Base-by-base conservation (phyloP, 2,329 filamentous ascomycete species). In the Corniculantispora saksenae region DNA sequence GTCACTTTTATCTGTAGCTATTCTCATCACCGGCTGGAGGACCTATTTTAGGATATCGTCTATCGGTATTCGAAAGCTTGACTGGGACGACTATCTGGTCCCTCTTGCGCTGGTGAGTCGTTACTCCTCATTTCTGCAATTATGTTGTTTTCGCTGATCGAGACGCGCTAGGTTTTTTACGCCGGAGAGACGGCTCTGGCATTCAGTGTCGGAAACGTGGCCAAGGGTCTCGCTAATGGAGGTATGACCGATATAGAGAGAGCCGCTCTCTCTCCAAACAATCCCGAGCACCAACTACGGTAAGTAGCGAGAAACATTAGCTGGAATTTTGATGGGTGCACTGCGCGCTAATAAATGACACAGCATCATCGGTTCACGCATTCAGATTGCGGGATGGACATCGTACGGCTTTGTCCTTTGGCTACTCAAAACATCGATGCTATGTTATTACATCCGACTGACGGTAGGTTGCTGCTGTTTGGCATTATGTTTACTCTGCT, bases 351-450 rank as follows among this genome's bases (percentile, higher is more conserved):
- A 57, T 13, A n/a, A n/a, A n/a, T 1, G 29, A 40, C 19, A 12
- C 17, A 81, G 85, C n/a, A 76, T 86, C 0, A 72, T 80, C 2
- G 86, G 86, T 0, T 85, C 84, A 13, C 87, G 87, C 69, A 81
- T 84, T 0, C 84, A 88, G 66, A 71, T 89, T 2, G 74, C 82
- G 0, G 83, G 84, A 2, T 88, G 84, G 85, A 80, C 82, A 19
- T 75, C 81, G 6, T 89, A 88, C 67, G 82, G 81, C 0, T 72
- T 80, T 2, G 73, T 87, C 13, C 71, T 88, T 17, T 87, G 84
- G 84, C 71, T 81, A 23, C 73, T 88, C 66, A 89, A 89, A 72
- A 73, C 78, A 9, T 85, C 85, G 61, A 81, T 87, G 78, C 79
- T 83, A n/a, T n/a, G n/a, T n/a, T n/a, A n/a, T n/a, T n/a, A n/a